These are phyloP conservation scores for Pseudocercospora fuligena DNA, from an alignment of 2,329 filamentous ascomycete species.

Conservation along the genomic window DNA sequence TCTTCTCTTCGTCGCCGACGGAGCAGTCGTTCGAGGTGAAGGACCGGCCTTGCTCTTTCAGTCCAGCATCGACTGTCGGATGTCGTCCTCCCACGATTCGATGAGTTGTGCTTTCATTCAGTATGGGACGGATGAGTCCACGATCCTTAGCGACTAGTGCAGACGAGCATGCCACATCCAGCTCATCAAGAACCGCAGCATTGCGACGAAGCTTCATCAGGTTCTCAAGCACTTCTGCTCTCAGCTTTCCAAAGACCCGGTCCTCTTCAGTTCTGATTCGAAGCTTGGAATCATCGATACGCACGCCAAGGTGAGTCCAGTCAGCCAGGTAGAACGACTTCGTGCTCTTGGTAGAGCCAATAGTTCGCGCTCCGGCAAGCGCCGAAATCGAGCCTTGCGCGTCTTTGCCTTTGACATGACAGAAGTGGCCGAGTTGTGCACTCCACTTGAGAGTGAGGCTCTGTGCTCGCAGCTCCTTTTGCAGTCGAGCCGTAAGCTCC, in stretches of 20 bases:
- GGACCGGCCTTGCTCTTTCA: slow-evolving; percentile 76
- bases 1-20: slow-evolving; percentile 76
- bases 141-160: slow-evolving; percentile 78
- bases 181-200: slow-evolving; percentile 86
- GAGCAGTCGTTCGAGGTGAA: slow-evolving; percentile 89
- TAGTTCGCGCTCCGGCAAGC: slow-evolving; percentile 55
- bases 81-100: slow-evolving; percentile 86
- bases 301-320: slow-evolving; percentile 81
- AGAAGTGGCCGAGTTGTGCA: slow-evolving; percentile 84
- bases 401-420: slow-evolving; percentile 85
- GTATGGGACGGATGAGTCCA: slow-evolving; percentile 71
- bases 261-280: slow-evolving; percentile 86
- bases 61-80: slow-evolving; percentile 85
- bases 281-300: slow-evolving; percentile 75
- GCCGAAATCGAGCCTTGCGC: slow-evolving; percentile 52
- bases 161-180: slow-evolving; percentile 88
- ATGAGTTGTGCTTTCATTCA: slow-evolving; percentile 69
- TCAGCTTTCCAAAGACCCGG: slow-evolving; percentile 74
- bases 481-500: slow-evolving; percentile 64
- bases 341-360: slow-evolving; percentile 83
- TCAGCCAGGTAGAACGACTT: slow-evolving; percentile 80
- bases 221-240: slow-evolving; percentile 76
- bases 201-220: slow-evolving; percentile 87
- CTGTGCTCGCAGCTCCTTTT: slow-evolving; percentile 58
- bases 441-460: slow-evolving; percentile 83